These are phyloP conservation scores for Glaciozyma antarctica DNA, from an alignment of 768 basidiomycete species.

Conservation along the genomic window DNA sequence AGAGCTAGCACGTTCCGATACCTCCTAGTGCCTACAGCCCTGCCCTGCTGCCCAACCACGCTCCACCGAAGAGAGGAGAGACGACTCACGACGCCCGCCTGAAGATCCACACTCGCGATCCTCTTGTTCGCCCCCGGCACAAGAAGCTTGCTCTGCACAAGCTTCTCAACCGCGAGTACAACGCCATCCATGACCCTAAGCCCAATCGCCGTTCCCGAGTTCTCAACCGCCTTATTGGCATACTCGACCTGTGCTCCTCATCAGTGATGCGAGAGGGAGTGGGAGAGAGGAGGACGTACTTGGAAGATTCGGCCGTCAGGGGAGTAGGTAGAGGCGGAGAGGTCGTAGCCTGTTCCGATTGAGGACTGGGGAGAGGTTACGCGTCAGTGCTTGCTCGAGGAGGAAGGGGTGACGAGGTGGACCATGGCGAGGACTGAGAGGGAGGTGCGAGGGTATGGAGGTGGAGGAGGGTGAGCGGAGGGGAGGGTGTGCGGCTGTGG, in stretches of 20 bases:
- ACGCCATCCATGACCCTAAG: constrained; percentile 88
- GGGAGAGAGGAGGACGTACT: constrained; percentile 53
- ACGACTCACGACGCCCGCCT: constrained; percentile 70
- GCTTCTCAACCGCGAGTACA: constrained; percentile 93
- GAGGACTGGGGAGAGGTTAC: constrained; percentile 63
- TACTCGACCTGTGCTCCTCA: constrained; percentile 71
- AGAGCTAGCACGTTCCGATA: too few relatives aligned
- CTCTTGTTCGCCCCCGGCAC: constrained; percentile 86
- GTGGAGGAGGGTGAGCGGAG: too few relatives aligned
- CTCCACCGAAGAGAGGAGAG: background rate
- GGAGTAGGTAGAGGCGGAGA: constrained; percentile 67
- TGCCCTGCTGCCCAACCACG: background rate
- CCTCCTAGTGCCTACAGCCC: background rate
- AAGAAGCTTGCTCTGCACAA: constrained; percentile 88
- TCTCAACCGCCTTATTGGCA: constrained; percentile 96
- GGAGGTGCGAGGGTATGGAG: too few relatives aligned
- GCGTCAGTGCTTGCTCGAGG: background rate
- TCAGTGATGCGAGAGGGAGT: too few relatives aligned
- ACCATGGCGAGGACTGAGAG: too few relatives aligned
- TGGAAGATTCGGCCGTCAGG: constrained; percentile 99
- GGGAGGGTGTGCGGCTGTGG: too few relatives aligned
- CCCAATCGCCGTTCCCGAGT: constrained; percentile 98
- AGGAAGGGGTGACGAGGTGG: background rate
- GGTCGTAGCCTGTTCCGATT: constrained; percentile 97
- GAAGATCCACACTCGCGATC: constrained; percentile 85